These are phyloP conservation scores for Guillardia theta DNA, from an alignment of 78 protist genomes.

Conservation along the genomic window DNA sequence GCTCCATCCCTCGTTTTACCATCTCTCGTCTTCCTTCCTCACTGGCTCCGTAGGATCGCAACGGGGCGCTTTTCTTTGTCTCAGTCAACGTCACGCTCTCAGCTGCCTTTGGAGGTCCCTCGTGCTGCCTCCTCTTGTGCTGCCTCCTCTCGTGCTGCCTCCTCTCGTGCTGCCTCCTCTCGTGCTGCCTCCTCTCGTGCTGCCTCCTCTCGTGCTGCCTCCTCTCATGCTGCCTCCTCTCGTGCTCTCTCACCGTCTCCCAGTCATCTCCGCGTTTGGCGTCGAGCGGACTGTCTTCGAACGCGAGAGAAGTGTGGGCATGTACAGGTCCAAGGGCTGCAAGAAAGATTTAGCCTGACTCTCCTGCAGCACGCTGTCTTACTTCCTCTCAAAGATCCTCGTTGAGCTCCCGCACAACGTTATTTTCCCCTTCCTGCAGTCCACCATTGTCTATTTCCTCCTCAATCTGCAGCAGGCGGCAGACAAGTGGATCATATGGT, in stretches of 20 bases:
- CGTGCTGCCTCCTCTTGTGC: conserved; percentile 43
- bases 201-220: too few relatives aligned
- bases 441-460: background rate
- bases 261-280: too few relatives aligned
- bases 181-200: too few relatives aligned
- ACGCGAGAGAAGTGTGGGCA: background rate
- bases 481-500: too few relatives aligned
- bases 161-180: too few relatives aligned
- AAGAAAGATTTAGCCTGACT: too few relatives aligned
- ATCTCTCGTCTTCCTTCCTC: too few relatives aligned
- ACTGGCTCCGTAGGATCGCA: background rate
- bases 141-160: too few relatives aligned
- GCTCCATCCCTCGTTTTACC: too few relatives aligned
- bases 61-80: background rate
- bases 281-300: background rate
- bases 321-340: conserved; percentile 30
- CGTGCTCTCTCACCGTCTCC: too few relatives aligned
- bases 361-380: background rate
- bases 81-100: background rate
- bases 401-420: background rate
- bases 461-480: too few relatives aligned
- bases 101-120: background rate
- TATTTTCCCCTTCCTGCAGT: background rate
- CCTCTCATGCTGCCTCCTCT: too few relatives aligned
- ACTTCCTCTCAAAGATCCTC: background rate